Evolutionary conservation across 1,139 yeast species (phyloP), one percentile per base, ranked within the genome.

Genomic region (Suzukiozyma palmioleophila): DNA sequence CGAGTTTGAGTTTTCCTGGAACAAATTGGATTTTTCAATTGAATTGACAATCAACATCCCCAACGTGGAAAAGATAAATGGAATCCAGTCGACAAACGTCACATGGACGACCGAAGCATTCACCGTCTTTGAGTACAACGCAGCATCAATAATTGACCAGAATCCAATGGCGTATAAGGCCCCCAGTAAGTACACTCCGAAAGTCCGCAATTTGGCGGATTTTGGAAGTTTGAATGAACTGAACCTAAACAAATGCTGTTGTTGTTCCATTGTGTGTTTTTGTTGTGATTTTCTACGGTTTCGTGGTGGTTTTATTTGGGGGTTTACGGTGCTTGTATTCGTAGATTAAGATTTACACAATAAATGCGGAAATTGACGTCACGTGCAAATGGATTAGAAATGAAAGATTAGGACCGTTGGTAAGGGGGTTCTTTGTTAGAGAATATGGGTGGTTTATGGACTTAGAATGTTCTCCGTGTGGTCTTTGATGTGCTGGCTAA

Each of bases 1-100:
- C 18, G 43, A 38, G 44, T 68, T 64, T n/a, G 53, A 46, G 44
- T 73, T 67, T 41, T 72, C 75, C 42, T 77, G 79, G 43, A 85
- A 63, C 47, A 90, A 71, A 48, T 89, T 80, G 37, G 82, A 74
- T 62, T 92, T 92, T 54, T 92, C 98, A 38, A 92, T 88, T 6
- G 95, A 81, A 55, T 88, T 92, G 45, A 92, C 95, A 47, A 90
- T 84, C 38, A 90, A 65, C 90, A 90, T 90, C 7, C 98, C 98
- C 35, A 88, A 62, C 1, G 94, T 79, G 4, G 96, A 84, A 50
- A 96, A 84, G 22, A 92, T 75, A 48, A 85, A 81, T 5, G 98
- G 98, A 39, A 92, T 79, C 98, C 98, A 92, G 63, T 92, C 98
- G 30, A 84, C 80, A 57, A 92, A 85, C 3, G 94, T 81, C 26